phyloP scores from a whole-genome alignment of 1,284 basidiomycete species.

The Heterobasidion irregulare region DNA sequence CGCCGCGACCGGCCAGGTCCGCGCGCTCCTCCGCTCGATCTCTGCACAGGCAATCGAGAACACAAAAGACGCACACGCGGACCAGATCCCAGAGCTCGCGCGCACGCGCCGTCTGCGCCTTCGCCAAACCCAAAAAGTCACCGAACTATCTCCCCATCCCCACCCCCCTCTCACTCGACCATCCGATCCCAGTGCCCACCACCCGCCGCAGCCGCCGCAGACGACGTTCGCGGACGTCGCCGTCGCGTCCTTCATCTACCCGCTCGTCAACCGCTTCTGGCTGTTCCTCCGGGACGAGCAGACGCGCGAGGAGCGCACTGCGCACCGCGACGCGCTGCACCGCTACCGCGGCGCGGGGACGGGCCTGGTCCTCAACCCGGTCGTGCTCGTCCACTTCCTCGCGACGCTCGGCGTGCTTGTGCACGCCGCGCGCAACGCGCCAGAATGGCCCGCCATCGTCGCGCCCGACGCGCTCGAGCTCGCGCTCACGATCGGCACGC shows the following conservation, averaged over 20 bases:
- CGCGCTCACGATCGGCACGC: constrained; percentile 68
- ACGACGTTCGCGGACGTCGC: constrained; percentile 68
- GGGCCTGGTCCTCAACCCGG: constrained; percentile 70
- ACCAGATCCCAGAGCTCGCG: constrained; percentile 49
- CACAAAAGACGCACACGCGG: constrained; percentile 37
- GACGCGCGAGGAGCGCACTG: constrained; percentile 61
- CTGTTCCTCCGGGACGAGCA: constrained; percentile 78
- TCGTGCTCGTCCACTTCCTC: constrained; percentile 70
- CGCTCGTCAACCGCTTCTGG: constrained; percentile 89
- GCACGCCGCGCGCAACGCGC: constrained; percentile 73
- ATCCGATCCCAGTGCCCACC: constrained; percentile 6
- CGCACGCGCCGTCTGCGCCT: constrained; percentile 75
- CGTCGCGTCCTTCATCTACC: constrained; percentile 80
- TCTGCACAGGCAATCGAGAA: constrained; percentile 49
- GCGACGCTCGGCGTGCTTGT: constrained; percentile 75
- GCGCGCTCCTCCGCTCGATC: constrained; percentile 50
- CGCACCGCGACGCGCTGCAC: constrained; percentile 34
- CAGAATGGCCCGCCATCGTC: constrained; percentile 72
- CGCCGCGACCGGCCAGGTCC: constrained; percentile 29
- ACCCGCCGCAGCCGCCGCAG: constrained; percentile 13
- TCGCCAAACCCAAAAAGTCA: constrained; percentile 35
- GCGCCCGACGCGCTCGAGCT: constrained; percentile 79
- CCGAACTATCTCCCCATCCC: constrained; percentile 27
- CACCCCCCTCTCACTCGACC: constrained; percentile 11
- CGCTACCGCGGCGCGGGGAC: constrained; percentile 69